Base-by-base conservation (phyloP, 164 flowering plant species). In the Vitis riparia region DNA sequence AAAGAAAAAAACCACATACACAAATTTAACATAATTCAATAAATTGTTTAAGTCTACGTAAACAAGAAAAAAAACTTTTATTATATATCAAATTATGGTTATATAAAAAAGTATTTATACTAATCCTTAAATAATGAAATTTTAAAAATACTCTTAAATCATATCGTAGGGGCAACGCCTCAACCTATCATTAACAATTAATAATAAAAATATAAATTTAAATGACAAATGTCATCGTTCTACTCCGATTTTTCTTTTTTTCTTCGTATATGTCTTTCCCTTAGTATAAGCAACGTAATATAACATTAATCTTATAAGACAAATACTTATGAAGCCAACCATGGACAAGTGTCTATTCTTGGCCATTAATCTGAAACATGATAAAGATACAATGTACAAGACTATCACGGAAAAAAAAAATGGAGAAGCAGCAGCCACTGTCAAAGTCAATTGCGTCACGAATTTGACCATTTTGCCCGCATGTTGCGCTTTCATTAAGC, bases 371-470 rank as follows among this genome's bases (percentile, higher is more conserved):
- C n/a, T 9, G 7, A 12, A 13, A 53, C 56, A 12, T 53, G 56
- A 53, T 13, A 53, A n/a, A 13, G 15, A 37, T 63, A 49, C 10
- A 53, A 47, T 53, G 56, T 53, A 8, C 10, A 48, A 15, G 62
- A 48, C 47, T 57, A 17, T 55, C 2, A 50, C 9, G 19, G 2
- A 3, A 12, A 12, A 17, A 30, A 2, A n/a, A 17, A 50, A 15
- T 32, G 17, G 15, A 30, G 60, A 58, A 65, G 51, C 63, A 14
- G 44, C 44, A 37, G 44, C 68, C 69, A 65, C 69, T 65, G 63
- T 65, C 69, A 55, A 3, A 37, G 17, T 71, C 65, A 14, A 27
- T 30, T 58, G 59, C 64, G 59, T 65, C 69, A 71, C 65, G 30
- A 10, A 7, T 70, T 37, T 13, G 73, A 71, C 64, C 59, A 44